These are phyloP conservation scores for Petrea volubilis DNA, from an alignment of 257 asterid genomes.

Conservation along the genomic window DNA sequence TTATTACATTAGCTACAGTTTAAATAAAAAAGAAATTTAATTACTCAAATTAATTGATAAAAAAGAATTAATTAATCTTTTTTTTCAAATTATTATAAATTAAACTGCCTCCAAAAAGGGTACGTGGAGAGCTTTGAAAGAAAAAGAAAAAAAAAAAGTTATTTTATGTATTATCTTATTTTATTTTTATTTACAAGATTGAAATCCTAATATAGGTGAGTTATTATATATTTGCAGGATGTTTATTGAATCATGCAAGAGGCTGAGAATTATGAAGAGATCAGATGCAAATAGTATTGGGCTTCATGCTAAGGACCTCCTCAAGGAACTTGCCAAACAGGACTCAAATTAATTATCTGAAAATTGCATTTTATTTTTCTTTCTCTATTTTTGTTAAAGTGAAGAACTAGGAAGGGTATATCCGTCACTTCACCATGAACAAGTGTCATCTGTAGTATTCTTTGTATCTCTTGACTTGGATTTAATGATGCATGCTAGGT, in stretches of 20 bases:
- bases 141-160: no score
- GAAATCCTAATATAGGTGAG: background rate
- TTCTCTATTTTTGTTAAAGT: background rate
- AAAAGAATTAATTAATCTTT: no score
- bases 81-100: no score
- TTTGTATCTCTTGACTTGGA: slow-evolving; percentile 8
- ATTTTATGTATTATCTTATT: no score
- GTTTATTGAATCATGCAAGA: slow-evolving; percentile 74
- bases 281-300: slow-evolving; percentile 59
- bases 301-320: slow-evolving; percentile 50
- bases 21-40: no score
- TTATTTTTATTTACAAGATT: background rate
- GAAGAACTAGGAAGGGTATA: slow-evolving; percentile 26
- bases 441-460: background rate
- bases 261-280: slow-evolving; percentile 77
- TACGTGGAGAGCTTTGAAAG: no score
- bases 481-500: slow-evolving; percentile 1
- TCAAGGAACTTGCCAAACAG: slow-evolving; percentile 44
- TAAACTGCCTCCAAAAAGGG: no score
- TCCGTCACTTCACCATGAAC: slow-evolving; percentile 12
- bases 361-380: background rate
- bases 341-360: slow-evolving; percentile 13
- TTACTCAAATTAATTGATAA: no score
- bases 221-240: slow-evolving; percentile 43
- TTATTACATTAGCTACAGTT: no score